A percentile compares a stretch with the other conserved stretches of the same genome.
phyloP scores from a whole-genome alignment of 2,329 filamentous ascomycete genomes.

The Arachnopeziza araneosa region DNA sequence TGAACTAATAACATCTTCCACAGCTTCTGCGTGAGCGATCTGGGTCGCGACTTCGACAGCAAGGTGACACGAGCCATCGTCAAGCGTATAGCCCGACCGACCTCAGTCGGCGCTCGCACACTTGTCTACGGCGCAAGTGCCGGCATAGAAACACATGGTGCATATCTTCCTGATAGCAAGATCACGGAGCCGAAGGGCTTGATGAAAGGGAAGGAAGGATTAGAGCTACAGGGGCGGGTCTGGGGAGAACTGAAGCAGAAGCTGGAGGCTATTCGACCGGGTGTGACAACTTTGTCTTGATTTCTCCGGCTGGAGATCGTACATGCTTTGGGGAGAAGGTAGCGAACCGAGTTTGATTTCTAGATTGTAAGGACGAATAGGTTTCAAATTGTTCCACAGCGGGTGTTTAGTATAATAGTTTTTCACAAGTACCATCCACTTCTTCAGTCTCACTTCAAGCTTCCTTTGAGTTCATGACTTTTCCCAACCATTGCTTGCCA shows the following conservation, averaged over 20 bases:
- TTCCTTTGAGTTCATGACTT: too few species aligned
- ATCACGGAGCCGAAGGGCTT: constrained; percentile 17
- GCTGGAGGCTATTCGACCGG: constrained; percentile 38
- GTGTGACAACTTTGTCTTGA: constrained; percentile 18
- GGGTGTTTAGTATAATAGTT: too few species aligned
- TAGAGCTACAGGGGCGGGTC: constrained; percentile 33
- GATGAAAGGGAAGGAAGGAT: constrained; percentile 33
- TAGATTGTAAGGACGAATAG: too few species aligned
- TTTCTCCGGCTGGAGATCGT: too few species aligned
- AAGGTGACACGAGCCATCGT: constrained; percentile 9
- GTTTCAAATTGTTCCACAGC: too few species aligned
- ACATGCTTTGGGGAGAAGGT: too few species aligned
- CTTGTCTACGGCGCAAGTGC: constrained; percentile 35
- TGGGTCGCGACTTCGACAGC: neutral
- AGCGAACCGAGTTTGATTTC: too few species aligned
- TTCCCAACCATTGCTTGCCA: too few species aligned
- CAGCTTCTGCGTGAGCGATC: constrained; percentile 5
- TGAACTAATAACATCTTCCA: neutral
- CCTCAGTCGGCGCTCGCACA: constrained; percentile 43
- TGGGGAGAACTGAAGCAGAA: constrained; percentile 40
- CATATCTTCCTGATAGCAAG: constrained; percentile 38
- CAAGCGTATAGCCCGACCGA: constrained; percentile 36
- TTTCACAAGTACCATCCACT: too few species aligned
- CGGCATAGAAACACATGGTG: constrained; percentile 38
- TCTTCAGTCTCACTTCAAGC: too few species aligned